Evolutionary conservation across 495 filamentous ascomycete genomes (phyloP).

Genomic region (Bombardia bombarda): DNA sequence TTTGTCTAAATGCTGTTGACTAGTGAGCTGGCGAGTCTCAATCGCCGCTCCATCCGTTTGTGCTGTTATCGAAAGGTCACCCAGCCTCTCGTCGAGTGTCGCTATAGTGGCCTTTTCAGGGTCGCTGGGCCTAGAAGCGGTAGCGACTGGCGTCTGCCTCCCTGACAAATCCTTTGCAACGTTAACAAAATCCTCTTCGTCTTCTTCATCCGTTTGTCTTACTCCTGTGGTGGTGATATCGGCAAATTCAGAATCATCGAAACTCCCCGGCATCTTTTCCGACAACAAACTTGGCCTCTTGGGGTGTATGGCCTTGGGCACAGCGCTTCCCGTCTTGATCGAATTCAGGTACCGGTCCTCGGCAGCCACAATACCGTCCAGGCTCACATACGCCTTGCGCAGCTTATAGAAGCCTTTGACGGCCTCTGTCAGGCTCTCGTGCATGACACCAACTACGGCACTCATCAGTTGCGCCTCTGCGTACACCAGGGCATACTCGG

Average conservation of each 20-base stretch:
- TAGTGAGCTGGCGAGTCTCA: neutral
- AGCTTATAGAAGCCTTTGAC: slow-evolving; percentile 90
- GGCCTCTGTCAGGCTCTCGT: slow-evolving; percentile 87
- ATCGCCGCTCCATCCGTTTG: neutral
- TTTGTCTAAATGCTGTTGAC: slow-evolving; percentile 12
- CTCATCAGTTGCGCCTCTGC: slow-evolving; percentile 82
- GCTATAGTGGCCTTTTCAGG: neutral
- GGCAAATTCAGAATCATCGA: slow-evolving; percentile 27
- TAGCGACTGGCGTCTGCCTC: slow-evolving; percentile 21
- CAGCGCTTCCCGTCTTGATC: neutral
- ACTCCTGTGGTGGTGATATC: slow-evolving; percentile 10
- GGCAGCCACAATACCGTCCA: slow-evolving; percentile 60
- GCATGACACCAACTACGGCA: slow-evolving; percentile 81
- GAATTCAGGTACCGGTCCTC: slow-evolving; percentile 36
- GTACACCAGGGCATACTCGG: slow-evolving; percentile 69
- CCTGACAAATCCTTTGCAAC: slow-evolving; percentile 22
- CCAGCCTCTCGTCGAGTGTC: slow-evolving; percentile 15
- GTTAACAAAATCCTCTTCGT: slow-evolving; percentile 21
- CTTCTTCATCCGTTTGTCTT: slow-evolving; percentile 7
- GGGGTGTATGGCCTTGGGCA: neutral
- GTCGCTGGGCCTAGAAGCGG: neutral
- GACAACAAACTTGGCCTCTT: slow-evolving; percentile 15
- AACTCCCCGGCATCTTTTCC: slow-evolving; percentile 27
- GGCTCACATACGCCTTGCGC: slow-evolving; percentile 77
- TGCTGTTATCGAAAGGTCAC: slow-evolving; percentile 3